These are phyloP conservation scores for Plantago elongata DNA, from an alignment of 257 asterid genomes.

Conservation along the genomic window DNA sequence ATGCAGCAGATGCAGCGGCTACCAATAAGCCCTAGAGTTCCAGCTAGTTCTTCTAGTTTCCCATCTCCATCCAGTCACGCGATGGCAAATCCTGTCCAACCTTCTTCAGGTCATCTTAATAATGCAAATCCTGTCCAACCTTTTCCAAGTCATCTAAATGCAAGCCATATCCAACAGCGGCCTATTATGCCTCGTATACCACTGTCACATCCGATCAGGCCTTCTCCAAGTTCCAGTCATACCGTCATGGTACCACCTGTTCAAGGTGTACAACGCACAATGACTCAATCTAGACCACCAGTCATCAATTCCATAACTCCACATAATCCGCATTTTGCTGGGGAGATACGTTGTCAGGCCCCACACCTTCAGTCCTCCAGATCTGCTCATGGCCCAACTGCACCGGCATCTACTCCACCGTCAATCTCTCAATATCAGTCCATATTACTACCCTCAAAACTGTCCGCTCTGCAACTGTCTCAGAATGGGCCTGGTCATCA, in stretches of 20 bases:
- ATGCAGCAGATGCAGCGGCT: constrained; percentile 41
- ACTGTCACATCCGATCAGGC: constrained; percentile 10
- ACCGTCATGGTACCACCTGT: constrained; percentile 24
- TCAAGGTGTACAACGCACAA: constrained; percentile 26
- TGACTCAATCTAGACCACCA: constrained; percentile 50
- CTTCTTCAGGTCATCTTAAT: background rate
- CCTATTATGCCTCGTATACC: constrained; percentile 9
- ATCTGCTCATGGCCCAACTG: constrained; percentile 21
- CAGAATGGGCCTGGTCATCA: constrained; percentile 12
- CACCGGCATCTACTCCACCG: constrained; percentile 16
- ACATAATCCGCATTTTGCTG: constrained; percentile 35
- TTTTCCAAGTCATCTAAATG: constrained; percentile 6
- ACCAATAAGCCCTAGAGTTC: constrained; percentile 29
- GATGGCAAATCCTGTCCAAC: background rate
- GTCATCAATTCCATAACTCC: constrained; percentile 47
- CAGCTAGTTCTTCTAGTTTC: constrained; percentile 20
- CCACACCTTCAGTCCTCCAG: constrained; percentile 50
- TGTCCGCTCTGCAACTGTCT: constrained; percentile 12
- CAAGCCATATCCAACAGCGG: background rate
- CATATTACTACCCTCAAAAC: constrained; percentile 9
- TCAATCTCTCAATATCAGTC: constrained; percentile 20
- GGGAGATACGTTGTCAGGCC: constrained; percentile 40
- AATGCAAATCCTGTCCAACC: constrained; percentile 16
- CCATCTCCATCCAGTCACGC: constrained; percentile 15
- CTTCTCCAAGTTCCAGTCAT: constrained; percentile 26